Percentiles rank a stretch among this genome's conserved stretches.
Conservation (phyloP, 2,329 filamentous ascomycete species). For the Neofusicoccum parvum region DNA sequence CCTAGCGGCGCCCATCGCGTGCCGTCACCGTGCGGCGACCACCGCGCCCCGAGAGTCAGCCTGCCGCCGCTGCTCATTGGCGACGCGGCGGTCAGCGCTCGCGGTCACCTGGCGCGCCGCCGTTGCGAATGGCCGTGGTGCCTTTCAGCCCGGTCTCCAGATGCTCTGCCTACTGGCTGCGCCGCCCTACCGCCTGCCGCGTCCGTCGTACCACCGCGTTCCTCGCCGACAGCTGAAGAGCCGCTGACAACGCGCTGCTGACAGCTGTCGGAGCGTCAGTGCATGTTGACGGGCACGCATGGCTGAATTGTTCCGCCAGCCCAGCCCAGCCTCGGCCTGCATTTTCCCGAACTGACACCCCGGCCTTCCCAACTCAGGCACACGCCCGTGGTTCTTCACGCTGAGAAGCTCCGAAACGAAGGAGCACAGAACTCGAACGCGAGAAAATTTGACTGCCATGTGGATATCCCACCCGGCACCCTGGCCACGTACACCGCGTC, state of each 20-base stretch:
- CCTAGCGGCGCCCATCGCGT: neutral
- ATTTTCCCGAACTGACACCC: neutral
- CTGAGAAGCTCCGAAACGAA: no score
- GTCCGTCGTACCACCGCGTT: neutral
- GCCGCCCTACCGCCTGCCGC: neutral
- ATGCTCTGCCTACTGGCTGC: neutral
- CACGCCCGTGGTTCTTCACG: neutral
- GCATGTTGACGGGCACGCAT: neutral
- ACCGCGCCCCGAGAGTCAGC: neutral
- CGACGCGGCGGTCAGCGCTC: neutral
- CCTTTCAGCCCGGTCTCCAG: constrained; percentile 11
- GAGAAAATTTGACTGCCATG: constrained; percentile 1
- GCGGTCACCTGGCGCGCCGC: neutral
- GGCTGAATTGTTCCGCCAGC: neutral
- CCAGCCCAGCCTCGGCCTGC: neutral
- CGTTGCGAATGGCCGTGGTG: neutral
- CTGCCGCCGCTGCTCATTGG: no score
- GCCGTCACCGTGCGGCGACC: neutral
- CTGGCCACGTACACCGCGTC: neutral
- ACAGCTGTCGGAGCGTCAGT: neutral
- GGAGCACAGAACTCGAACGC: neutral
- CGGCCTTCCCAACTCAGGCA: constrained; percentile 10
- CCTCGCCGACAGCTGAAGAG: neutral
- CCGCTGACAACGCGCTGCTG: neutral
- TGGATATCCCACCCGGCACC: neutral